phyloP scores from a whole-genome alignment of 768 basidiomycete species.

The Agrocybe chaxingu region DNA sequence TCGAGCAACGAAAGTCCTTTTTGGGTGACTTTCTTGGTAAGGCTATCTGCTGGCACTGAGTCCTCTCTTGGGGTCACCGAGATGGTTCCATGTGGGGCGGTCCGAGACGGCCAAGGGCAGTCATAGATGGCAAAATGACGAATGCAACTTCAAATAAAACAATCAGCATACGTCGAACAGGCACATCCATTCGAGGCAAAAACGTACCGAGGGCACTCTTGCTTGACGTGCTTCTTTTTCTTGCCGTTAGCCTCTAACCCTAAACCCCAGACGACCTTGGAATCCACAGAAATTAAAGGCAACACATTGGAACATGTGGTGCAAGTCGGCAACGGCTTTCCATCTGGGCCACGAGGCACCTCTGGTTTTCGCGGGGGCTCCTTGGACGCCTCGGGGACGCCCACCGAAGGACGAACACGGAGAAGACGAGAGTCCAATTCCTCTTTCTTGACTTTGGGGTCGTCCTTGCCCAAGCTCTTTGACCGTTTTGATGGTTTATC shows the following conservation, averaged over 20 bases:
- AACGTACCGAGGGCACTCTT: conserved; percentile 74
- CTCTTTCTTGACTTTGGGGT: conserved; percentile 41
- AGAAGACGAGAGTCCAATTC: conserved; percentile 51
- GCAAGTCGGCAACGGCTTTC: conserved; percentile 68
- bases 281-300: conserved; percentile 75
- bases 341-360: conserved; percentile 57
- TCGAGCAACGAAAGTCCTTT: conserved; percentile 50
- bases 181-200: background rate
- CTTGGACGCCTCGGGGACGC: conserved; percentile 32
- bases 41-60: conserved; percentile 40
- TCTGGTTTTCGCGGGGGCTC: conserved; percentile 34
- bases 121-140: conserved; percentile 79
- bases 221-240: conserved; percentile 60
- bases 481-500: conserved; percentile 16
- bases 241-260: conserved; percentile 46
- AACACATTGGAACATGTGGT: conserved; percentile 67
- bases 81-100: conserved; percentile 43
- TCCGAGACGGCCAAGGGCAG: conserved; percentile 66
- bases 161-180: background rate
- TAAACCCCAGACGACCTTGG: conserved; percentile 73
- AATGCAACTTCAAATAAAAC: conserved; percentile 53
- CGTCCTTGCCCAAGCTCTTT: conserved; percentile 30
- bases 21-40: conserved; percentile 47
- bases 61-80: conserved; percentile 53
- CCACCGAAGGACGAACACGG: conserved; percentile 42